Evolutionary conservation across 73 alveolate genomes (phyloP).

Genomic region (Paraurostyla sp.): DNA sequence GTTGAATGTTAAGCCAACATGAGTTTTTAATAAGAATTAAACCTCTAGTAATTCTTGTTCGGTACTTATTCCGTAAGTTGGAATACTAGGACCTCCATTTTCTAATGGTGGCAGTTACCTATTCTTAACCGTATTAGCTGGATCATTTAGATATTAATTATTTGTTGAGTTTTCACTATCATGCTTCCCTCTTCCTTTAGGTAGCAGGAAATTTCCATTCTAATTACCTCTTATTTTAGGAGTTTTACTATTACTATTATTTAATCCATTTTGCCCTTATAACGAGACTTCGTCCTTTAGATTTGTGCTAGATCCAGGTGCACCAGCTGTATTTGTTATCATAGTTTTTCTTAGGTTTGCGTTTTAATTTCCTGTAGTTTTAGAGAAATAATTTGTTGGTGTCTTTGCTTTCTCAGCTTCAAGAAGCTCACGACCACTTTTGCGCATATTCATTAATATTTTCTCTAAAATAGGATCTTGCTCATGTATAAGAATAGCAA

Average conservation of each 20-base stretch:
- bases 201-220: neutral
- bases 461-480: constrained; percentile 49
- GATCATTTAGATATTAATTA: neutral
- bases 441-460: constrained; percentile 40
- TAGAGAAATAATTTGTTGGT: neutral
- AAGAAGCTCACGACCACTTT: constrained; percentile 25
- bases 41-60: constrained; percentile 11
- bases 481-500: constrained; percentile 50
- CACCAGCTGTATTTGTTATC: neutral
- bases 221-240: too few species aligned
- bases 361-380: neutral
- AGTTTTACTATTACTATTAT: too few species aligned
- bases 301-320: too few species aligned
- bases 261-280: too few species aligned
- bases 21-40: neutral
- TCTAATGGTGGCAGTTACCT: neutral
- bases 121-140: neutral
- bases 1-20: constrained; percentile 54
- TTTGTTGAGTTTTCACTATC: neutral
- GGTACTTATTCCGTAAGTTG: neutral
- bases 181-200: neutral
- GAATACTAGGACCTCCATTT: neutral
- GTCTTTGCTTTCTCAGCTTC: neutral
- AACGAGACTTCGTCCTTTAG: too few species aligned
- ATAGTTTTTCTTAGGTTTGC: neutral